Evolutionary conservation across 2,329 filamentous ascomycete genomes (phyloP).

Genomic region (Alternaria dauci): DNA sequence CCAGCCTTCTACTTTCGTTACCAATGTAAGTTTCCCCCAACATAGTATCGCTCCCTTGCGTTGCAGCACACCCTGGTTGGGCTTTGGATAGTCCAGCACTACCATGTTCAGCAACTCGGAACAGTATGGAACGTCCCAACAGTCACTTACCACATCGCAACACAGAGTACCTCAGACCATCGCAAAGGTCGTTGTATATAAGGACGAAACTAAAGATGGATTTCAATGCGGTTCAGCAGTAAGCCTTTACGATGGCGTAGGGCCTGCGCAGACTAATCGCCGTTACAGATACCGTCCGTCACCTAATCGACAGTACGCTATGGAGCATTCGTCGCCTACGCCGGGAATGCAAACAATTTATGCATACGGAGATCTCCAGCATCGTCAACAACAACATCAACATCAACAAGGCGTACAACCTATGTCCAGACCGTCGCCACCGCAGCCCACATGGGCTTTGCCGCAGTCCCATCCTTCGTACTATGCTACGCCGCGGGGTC

Average conservation of each 20-base stretch:
- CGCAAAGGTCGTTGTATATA: constrained; percentile 35
- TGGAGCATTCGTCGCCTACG: constrained; percentile 41
- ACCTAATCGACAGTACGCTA: constrained; percentile 46
- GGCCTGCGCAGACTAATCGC: constrained; percentile 29
- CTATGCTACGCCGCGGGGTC: constrained; percentile 36
- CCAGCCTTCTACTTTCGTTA: constrained; percentile 34
- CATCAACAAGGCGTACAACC: constrained; percentile 32
- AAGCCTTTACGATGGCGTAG: constrained; percentile 28
- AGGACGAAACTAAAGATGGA: constrained; percentile 50
- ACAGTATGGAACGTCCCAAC: constrained; percentile 30
- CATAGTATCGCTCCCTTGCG: constrained; percentile 38
- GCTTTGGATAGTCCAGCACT: constrained; percentile 33
- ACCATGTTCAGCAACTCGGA: constrained; percentile 25
- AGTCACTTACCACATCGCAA: constrained; percentile 37
- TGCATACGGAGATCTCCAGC: constrained; percentile 39
- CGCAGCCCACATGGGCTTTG: constrained; percentile 47
- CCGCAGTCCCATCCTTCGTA: constrained; percentile 47
- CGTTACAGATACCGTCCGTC: constrained; percentile 48
- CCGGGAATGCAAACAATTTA: constrained; percentile 49
- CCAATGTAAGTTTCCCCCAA: constrained; percentile 39
- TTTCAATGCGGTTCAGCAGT: constrained; percentile 54
- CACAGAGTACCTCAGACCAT: constrained; percentile 31
- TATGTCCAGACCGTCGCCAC: constrained; percentile 44
- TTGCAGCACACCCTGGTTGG: constrained; percentile 27
- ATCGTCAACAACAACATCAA: constrained; percentile 34